Evolutionary conservation across 225 moss, liverwort and hornwort species (phyloP), one percentile per base, ranked within the genome.

Genomic region (Sphagnum tenellum): DNA sequence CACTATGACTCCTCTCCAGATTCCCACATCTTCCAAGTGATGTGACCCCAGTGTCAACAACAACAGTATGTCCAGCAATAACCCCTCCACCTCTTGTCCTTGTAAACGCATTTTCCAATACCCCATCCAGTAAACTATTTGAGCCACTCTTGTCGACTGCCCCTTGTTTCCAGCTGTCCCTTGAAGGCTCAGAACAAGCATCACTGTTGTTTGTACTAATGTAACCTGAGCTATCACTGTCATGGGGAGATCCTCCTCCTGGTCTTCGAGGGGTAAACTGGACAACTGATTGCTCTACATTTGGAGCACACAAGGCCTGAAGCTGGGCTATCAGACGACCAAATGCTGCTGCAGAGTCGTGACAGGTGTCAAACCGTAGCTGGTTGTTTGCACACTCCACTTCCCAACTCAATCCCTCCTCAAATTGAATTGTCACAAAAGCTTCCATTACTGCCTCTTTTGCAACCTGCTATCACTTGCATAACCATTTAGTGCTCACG

Each of bases 361-460:
- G 90, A 78, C 96, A 90, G 46, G 96, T 98, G 55, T 98, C 93
- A 71, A 98, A 90, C 61, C 86, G 85, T 62, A 98, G 75, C 74
- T 98, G 93, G 69, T 93, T 93, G 63, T 98, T 92, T 55, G 88
- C 93, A 75, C 90, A 93, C 69, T 92, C 96, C 48, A 98, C 78
- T 74, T 98, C 96, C 96, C 96, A 98, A 61, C 76, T 84, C 46
- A 81, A 81, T 4, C 68, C 87, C 51, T 71, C 73, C 66, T 84
- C 82, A 13, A 88, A 81, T 68, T 81, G 85, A 68, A 84, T 69
- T 61, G 80, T 86, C 51, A 98, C 83, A 64, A 67, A 63, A 50
- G 88, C 89, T 65, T 89, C 93, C 90, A 98, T 89, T 44, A 90
- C 81, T 3, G 90, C 90, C 74, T 90, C 96, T 69, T 84, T 98